Percentiles rank a stretch among this genome's conserved stretches.
Evolutionary conservation across 176 grass and related monocot genomes (phyloP).

Genomic region (Bothriochloa decipiens): DNA sequence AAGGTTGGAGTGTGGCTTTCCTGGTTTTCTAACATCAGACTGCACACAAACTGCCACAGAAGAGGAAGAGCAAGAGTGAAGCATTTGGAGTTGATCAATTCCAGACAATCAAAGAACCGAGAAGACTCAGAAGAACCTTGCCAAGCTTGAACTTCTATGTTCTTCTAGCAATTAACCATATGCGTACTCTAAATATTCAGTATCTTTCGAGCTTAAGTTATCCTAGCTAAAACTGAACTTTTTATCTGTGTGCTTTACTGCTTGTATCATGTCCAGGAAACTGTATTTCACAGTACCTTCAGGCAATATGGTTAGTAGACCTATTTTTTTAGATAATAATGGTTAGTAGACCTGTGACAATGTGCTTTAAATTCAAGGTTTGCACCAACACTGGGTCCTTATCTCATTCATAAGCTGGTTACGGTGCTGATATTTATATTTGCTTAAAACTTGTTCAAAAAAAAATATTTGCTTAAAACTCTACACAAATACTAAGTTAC

Average conservation of each 20-base stretch:
- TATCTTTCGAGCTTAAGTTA: neutral
- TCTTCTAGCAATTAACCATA: neutral
- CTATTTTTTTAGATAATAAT: too few species aligned
- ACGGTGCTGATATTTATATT: neutral
- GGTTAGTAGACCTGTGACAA: neutral
- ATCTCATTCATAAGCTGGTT: neutral
- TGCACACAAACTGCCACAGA: neutral
- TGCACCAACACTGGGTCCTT: neutral
- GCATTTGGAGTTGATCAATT: neutral
- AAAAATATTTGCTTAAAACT: neutral
- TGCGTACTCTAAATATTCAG: neutral
- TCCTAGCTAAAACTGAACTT: neutral
- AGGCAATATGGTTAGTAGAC: neutral
- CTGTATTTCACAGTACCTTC: neutral
- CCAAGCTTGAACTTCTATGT: neutral
- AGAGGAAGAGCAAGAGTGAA: neutral
- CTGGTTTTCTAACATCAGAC: neutral
- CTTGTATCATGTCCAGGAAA: neutral
- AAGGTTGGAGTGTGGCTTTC: neutral
- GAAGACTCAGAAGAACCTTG: neutral
- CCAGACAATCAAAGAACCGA: neutral
- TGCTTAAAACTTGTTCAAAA: neutral
- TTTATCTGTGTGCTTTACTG: neutral
- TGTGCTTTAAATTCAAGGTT: neutral
- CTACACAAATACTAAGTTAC: too few species aligned